phyloP scores from a whole-genome alignment of 352 stramenopile genomes.

The Pythium grandisporangium region DNA sequence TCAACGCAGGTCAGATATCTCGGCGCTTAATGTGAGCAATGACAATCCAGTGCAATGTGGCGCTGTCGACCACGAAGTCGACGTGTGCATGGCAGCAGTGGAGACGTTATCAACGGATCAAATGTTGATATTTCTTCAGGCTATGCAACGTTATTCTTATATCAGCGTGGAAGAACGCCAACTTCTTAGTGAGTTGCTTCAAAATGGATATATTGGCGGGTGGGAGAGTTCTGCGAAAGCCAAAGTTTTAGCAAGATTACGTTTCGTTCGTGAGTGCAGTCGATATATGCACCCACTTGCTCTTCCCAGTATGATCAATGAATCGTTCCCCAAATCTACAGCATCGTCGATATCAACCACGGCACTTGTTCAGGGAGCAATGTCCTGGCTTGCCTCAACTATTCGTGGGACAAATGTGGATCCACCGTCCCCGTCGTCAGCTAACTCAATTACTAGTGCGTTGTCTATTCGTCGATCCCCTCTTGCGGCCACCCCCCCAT shows the following conservation, averaged over 20 bases:
- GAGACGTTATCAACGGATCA: conserved; percentile 58
- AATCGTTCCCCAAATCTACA: conserved; percentile 14
- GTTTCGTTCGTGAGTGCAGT: conserved; percentile 68
- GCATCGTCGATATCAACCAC: conserved; percentile 12
- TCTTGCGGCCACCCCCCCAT: conserved; percentile 13
- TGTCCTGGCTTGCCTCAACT: conserved; percentile 19
- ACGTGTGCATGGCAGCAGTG: conserved; percentile 67
- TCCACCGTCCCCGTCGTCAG: conserved; percentile 13
- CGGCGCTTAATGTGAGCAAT: too few relatives aligned
- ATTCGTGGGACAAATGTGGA: conserved; percentile 12
- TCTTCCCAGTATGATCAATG: conserved; percentile 18
- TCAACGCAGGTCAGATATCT: too few relatives aligned
- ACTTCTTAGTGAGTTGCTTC: conserved; percentile 65
- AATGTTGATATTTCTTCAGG: conserved; percentile 40
- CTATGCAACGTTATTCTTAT: conserved; percentile 60
- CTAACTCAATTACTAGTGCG: conserved; percentile 16
- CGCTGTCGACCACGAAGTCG: conserved; percentile 47
- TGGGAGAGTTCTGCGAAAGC: conserved; percentile 65
- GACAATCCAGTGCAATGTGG: too few relatives aligned
- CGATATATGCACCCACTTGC: conserved; percentile 15
- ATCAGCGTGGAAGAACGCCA: conserved; percentile 64
- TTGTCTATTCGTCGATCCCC: conserved; percentile 18
- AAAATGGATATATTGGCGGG: conserved; percentile 72
- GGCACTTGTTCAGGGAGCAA: conserved; percentile 17
- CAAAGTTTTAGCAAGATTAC: conserved; percentile 55